These are phyloP conservation scores for Termitomyces sp. DNA, from an alignment of 768 basidiomycete species.

Conservation along the genomic window DNA sequence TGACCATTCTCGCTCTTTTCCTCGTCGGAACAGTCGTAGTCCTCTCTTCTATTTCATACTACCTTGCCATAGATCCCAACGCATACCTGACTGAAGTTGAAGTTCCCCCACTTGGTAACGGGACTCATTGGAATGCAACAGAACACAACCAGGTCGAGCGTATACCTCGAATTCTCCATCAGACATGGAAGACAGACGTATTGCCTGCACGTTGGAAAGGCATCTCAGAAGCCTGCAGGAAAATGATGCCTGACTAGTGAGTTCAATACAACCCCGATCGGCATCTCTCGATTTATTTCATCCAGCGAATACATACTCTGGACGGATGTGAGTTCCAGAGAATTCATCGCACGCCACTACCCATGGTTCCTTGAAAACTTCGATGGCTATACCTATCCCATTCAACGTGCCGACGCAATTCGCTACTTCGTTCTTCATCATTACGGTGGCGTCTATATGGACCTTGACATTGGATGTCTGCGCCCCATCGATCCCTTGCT, in stretches of 20 bases:
- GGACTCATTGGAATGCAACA: constrained; percentile 59
- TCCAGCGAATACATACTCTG: constrained; percentile 92
- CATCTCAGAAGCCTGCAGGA: constrained; percentile 78
- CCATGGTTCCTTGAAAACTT: constrained; percentile 93
- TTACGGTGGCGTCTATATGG: constrained; percentile 94
- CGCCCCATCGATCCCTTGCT: constrained; percentile 84
- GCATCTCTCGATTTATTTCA: constrained; percentile 12
- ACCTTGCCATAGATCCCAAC: constrained; percentile 71
- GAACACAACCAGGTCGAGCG: constrained; percentile 61
- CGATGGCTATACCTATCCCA: constrained; percentile 85
- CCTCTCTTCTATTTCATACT: constrained; percentile 87
- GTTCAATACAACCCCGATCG: constrained; percentile 27
- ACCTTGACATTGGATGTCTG: constrained; percentile 93
- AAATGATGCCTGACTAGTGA: constrained; percentile 96
- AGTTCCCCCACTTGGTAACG: constrained; percentile 52
- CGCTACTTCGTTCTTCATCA: constrained; percentile 97
- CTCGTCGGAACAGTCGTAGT: constrained; percentile 88
- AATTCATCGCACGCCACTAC: constrained; percentile 86
- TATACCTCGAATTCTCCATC: constrained; percentile 91
- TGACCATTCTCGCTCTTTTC: constrained; percentile 61
- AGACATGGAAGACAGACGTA: constrained; percentile 94
- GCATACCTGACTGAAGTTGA: constrained; percentile 82
- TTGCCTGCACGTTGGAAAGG: constrained; percentile 78
- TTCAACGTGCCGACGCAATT: constrained; percentile 95
- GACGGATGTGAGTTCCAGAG: constrained; percentile 88